Conservation (phyloP, 1,284 basidiomycete species). For the Trametes hirsuta region DNA sequence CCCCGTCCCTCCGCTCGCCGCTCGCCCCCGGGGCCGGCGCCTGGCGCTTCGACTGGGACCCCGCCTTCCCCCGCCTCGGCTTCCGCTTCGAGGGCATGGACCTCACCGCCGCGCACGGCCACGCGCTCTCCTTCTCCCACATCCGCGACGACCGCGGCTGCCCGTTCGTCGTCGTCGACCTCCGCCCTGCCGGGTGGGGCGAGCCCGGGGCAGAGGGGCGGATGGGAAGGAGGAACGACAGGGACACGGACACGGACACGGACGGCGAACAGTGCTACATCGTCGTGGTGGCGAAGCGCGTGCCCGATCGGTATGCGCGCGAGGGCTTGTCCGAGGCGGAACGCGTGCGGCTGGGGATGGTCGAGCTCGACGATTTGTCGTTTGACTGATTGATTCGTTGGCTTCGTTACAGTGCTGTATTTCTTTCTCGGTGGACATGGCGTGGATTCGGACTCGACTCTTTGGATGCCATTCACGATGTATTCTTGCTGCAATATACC, state of each 20-base stretch:
- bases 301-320: slow-evolving; percentile 7
- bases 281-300: slow-evolving; percentile 20
- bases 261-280: slow-evolving; percentile 3
- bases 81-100: slow-evolving; percentile 24
- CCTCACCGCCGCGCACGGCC: slow-evolving; percentile 15
- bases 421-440: too few relatives aligned
- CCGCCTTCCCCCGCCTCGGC: slow-evolving; percentile 18
- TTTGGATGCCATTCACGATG: background rate
- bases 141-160: slow-evolving; percentile 18
- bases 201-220: background rate
- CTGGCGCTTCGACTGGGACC: slow-evolving; percentile 25
- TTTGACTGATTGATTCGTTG: too few relatives aligned
- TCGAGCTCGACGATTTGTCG: background rate
- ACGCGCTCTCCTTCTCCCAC: slow-evolving; percentile 20
- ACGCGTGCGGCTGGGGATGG: slow-evolving; percentile 15
- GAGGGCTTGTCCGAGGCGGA: slow-evolving; percentile 18
- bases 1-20: background rate
- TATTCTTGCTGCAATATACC: too few relatives aligned
- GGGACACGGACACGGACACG: background rate
- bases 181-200: slow-evolving; percentile 7
- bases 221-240: background rate
- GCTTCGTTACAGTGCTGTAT: too few relatives aligned
- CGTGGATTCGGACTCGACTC: background rate
- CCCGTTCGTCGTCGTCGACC: slow-evolving; percentile 21
- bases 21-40: background rate